Percentiles rank a stretch among this genome's conserved stretches.
phyloP scores from a whole-genome alignment of 352 stramenopile genomes.

The Globisporangium parvum region DNA sequence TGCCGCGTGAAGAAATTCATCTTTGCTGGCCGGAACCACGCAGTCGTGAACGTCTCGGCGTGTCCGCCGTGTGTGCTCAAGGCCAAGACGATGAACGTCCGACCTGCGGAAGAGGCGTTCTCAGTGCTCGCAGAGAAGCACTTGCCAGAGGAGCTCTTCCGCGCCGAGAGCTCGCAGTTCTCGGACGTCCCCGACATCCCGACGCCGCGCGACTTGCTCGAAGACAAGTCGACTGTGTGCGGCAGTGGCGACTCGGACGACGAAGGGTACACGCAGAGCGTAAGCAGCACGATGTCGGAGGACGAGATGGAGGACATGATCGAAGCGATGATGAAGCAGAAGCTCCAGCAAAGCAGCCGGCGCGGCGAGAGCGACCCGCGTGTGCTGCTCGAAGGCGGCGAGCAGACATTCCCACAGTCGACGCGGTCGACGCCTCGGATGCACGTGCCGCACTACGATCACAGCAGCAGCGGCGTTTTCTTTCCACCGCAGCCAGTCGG shows the following conservation, averaged over 20 bases:
- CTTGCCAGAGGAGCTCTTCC: constrained; percentile 10
- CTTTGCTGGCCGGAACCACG: constrained; percentile 22
- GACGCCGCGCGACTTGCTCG: constrained; percentile 2
- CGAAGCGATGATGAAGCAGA: constrained; percentile 12
- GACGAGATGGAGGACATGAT: constrained; percentile 15
- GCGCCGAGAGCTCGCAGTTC: constrained; percentile 4
- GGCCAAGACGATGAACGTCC: constrained; percentile 12
- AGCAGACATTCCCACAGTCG: constrained; percentile 2
- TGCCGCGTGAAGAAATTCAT: constrained; percentile 44
- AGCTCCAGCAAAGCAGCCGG: constrained; percentile 1
- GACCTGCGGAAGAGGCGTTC: constrained; percentile 10
- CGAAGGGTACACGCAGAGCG: constrained; percentile 11
- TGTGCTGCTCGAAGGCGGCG: constrained; percentile 3
- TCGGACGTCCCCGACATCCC: constrained; percentile 1
- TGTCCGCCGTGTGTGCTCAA: constrained; percentile 14
- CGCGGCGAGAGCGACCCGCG: background rate
- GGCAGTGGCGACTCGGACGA: constrained; percentile 11
- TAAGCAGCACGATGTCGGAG: constrained; percentile 15
- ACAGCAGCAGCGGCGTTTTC: background rate
- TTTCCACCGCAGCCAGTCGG: background rate
- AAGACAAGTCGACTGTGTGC: constrained; percentile 9
- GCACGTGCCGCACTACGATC: constrained; percentile 3
- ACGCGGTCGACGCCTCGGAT: background rate
- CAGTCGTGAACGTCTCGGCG: constrained; percentile 9
- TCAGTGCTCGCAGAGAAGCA: constrained; percentile 11